Base-by-base conservation (phyloP, 2,329 filamentous ascomycete genomes). In the Trichoderma sp. region DNA sequence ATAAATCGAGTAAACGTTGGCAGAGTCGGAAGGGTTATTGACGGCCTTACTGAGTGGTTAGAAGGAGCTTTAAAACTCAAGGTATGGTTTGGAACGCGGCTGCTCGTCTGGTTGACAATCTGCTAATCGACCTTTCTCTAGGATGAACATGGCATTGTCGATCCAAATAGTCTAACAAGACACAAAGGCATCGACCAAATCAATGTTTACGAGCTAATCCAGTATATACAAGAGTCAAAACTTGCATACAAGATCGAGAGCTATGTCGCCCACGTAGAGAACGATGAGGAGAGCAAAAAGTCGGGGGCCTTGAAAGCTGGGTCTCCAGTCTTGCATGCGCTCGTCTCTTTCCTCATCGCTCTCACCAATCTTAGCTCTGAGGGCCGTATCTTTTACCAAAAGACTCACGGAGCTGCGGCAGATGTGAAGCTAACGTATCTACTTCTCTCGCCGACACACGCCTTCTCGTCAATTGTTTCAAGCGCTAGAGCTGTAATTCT, bases 181-280 rank as follows among this genome's bases (percentile, higher is more conserved):
- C 89, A 90, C 47, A 97, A 97, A 77, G 93, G 93, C 0, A 91
- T 96, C 29, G 96, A 99, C 76, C 95, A 98, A 76, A 94, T 99
- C 81, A 97, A 98, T 75, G 87, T 97, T 35, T 95, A 92, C 80
- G 95, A 96, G 76, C 84, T 99, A 16, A 89, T 94, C 37, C 87
- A 89, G 55, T 98, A 98, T 78, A 87, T 99, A 4, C 92, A 95
- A 75, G 91, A 96, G 72, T 97, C 94, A 71, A 97, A 97, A 75
- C 83, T 99, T 14, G 94, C 95, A 1, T 92, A 94, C 72, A 99
- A 99, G 79, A 92, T 98, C 13, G 95, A 99, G 80, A 92, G 93
- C 60, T 99, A 98, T 76, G 87, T 89, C 3, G 85, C 87, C 3
- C 87, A 91, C 70, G 79, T 87, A 1, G 86, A 89, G 68, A 84